These are phyloP conservation scores for Helminthosporium solani DNA, from an alignment of 2,329 filamentous ascomycete genomes.

Conservation along the genomic window DNA sequence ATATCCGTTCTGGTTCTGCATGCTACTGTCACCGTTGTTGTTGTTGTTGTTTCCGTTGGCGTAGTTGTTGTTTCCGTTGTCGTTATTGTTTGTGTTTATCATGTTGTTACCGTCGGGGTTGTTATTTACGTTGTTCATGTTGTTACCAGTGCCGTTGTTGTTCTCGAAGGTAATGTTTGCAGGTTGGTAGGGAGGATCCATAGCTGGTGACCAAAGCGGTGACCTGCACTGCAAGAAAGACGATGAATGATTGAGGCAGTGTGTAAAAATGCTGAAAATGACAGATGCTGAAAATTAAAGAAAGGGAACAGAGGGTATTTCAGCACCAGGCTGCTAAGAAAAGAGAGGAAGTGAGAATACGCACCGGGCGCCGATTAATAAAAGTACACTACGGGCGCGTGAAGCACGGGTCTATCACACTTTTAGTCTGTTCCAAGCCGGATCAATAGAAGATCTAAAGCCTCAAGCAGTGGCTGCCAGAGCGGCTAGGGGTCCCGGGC, in stretches of 20 bases:
- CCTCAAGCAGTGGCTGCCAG: conserved; percentile 25
- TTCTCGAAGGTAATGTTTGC: conserved; percentile 28
- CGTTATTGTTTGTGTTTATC: not conserved
- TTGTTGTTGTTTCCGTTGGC: conserved; percentile 4
- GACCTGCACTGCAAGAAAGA: conserved; percentile 31
- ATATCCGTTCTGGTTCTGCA: not conserved
- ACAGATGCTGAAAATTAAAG: conserved; percentile 15
- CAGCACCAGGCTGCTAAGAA: conserved; percentile 28
- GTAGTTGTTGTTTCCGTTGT: not conserved
- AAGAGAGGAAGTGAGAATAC: conserved; percentile 16
- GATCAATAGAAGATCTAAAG: conserved; percentile 22
- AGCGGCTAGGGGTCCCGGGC: conserved; percentile 16
- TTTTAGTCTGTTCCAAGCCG: conserved; percentile 32
- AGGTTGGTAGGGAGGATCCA: conserved; percentile 35
- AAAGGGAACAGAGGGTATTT: conserved; percentile 15
- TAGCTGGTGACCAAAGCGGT: conserved; percentile 27
- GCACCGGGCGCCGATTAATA: conserved; percentile 21
- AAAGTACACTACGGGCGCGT: conserved; percentile 22
- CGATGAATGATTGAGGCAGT: not conserved
- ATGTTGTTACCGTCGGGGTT: conserved; percentile 18
- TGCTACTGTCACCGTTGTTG: not conserved
- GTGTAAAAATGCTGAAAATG: conserved; percentile 18
- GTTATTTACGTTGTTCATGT: conserved; percentile 10
- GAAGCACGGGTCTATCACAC: conserved; percentile 15
- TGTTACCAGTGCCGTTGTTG: too few species aligned